phyloP scores from a whole-genome alignment of 176 grass and related monocot genomes.

The Hyparrhenia diplandra region DNA sequence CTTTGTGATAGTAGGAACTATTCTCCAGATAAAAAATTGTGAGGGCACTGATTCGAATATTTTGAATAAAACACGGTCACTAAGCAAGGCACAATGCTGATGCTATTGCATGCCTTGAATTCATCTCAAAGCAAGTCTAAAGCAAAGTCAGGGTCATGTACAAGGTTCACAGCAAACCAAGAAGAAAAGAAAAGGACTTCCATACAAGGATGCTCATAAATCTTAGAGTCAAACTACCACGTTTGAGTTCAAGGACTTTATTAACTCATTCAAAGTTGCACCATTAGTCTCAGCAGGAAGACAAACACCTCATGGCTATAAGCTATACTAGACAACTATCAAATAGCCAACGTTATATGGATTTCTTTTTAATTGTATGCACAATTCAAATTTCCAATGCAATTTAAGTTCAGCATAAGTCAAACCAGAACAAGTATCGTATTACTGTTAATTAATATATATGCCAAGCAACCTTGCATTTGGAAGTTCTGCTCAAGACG shows the following conservation, averaged over 20 bases:
- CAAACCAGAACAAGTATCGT: neutral
- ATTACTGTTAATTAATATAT: neutral
- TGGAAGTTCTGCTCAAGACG: neutral
- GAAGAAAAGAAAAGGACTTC: neutral
- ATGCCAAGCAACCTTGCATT: neutral
- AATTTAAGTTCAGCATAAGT: neutral
- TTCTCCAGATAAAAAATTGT: neutral
- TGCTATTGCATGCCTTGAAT: neutral
- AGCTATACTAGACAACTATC: neutral
- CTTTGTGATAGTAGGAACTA: neutral
- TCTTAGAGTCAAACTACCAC: neutral
- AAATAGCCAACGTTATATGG: neutral
- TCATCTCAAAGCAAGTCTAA: neutral
- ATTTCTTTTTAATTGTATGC: neutral
- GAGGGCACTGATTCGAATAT: neutral
- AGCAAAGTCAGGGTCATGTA: conserved; percentile 1
- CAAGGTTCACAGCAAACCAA: no score
- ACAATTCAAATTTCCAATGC: neutral
- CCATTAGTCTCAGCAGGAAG: neutral
- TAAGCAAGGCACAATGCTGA: neutral
- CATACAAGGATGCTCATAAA: neutral
- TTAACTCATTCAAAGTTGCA: neutral
- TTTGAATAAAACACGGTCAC: neutral
- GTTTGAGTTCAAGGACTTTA: neutral
- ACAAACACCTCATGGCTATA: neutral